Conservation (phyloP, 2,329 filamentous ascomycete species). For the Neofusicoccum cordaticola region DNA sequence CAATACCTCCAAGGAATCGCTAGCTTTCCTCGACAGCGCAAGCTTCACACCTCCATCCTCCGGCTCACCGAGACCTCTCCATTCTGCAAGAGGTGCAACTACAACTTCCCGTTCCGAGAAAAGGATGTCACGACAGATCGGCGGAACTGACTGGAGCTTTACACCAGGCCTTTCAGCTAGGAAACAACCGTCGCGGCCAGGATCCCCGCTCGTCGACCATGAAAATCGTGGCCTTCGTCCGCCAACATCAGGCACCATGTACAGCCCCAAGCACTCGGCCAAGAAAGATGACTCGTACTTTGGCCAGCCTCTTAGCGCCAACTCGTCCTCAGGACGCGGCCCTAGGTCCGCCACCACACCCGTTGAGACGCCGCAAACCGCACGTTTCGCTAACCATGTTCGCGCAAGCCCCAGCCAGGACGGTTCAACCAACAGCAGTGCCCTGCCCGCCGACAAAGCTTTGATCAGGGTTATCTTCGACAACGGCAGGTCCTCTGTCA, state of each 20-base stretch:
- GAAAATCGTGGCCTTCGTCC: conserved; percentile 51
- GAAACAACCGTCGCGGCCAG: conserved; percentile 65
- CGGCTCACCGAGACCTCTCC: conserved; percentile 62
- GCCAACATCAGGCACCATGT: conserved; percentile 57
- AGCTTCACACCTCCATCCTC: conserved; percentile 61
- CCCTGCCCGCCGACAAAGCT: conserved; percentile 79
- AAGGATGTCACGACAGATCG: conserved; percentile 48
- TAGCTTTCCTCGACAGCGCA: conserved; percentile 73
- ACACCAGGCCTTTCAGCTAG: conserved; percentile 37
- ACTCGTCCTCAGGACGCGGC: conserved; percentile 43
- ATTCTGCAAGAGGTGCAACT: conserved; percentile 50
- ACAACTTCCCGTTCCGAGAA: conserved; percentile 45
- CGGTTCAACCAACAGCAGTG: conserved; percentile 70
- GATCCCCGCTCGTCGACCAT: conserved; percentile 65
- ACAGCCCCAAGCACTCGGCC: conserved; percentile 54
- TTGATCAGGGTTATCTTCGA: conserved; percentile 93
- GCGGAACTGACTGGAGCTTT: conserved; percentile 33
- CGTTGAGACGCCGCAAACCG: conserved; percentile 40
- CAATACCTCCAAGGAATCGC: conserved; percentile 64
- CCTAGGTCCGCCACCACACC: conserved; percentile 15
- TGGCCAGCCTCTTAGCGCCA: conserved; percentile 53
- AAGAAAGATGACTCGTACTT: conserved; percentile 56
- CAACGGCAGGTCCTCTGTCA: conserved; percentile 84
- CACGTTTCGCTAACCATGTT: conserved; percentile 61
- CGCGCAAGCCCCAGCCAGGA: conserved; percentile 83